Conservation (phyloP, 2,329 filamentous ascomycete genomes). For the Aspergillus bombycis region DNA sequence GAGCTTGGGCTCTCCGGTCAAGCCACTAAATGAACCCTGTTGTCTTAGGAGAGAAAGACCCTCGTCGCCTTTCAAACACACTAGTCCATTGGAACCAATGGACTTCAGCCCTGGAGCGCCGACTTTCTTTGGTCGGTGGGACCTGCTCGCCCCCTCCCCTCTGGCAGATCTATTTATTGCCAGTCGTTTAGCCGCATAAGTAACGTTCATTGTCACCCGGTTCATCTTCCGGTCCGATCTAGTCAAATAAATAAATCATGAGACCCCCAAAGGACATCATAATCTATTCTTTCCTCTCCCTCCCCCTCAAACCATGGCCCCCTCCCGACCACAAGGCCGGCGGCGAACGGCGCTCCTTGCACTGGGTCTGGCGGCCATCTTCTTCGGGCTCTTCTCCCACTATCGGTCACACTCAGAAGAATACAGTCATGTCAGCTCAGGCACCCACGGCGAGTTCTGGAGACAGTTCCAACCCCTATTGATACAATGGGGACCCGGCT, state of each 20-base stretch:
- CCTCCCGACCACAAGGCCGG: background rate
- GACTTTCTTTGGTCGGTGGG: too few relatives aligned
- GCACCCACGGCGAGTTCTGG: conserved; percentile 28
- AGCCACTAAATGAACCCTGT: too few relatives aligned
- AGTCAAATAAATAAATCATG: background rate
- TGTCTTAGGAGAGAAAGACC: too few relatives aligned
- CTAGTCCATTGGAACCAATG: too few relatives aligned
- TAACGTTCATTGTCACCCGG: background rate
- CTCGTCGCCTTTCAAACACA: too few relatives aligned
- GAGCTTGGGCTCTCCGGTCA: too few relatives aligned
- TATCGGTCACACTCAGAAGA: background rate
- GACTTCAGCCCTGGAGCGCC: too few relatives aligned
- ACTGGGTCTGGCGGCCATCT: background rate
- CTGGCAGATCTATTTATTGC: background rate
- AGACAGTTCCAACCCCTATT: conserved; percentile 31
- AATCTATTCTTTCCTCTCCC: too few relatives aligned
- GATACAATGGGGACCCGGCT: conserved; percentile 26
- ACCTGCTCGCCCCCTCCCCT: too few relatives aligned
- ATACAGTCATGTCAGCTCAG: background rate
- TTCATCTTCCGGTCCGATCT: too few relatives aligned
- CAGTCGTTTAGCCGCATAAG: background rate
- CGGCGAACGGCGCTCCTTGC: background rate
- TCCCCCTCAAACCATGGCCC: background rate
- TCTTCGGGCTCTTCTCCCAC: background rate
- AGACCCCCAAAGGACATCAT: background rate